A percentile compares a stretch with the other conserved stretches of the same genome.
phyloP scores from a whole-genome alignment of 192 early-diverging fungal species.

The Linnemannia zychae region DNA sequence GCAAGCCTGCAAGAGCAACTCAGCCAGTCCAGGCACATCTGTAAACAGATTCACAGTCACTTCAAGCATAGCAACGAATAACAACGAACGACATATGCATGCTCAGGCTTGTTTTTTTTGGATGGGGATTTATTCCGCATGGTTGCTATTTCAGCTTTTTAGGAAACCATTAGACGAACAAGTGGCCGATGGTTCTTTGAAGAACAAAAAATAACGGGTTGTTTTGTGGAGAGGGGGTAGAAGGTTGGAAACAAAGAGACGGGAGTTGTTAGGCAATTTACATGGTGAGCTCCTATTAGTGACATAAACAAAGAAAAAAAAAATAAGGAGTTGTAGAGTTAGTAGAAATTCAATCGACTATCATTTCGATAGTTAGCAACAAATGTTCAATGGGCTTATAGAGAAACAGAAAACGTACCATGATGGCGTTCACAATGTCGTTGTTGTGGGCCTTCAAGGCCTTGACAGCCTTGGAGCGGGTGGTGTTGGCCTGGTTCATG shows the following conservation, averaged over 20 bases:
- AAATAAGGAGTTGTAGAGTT: neutral
- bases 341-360: neutral
- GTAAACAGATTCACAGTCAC: conserved; percentile 12
- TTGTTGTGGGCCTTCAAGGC: conserved; percentile 89
- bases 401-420: conserved; percentile 67
- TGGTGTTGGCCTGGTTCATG: conserved; percentile 89
- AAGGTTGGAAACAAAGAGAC: neutral
- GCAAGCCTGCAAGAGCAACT: neutral
- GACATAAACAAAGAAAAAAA: neutral
- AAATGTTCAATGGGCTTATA: neutral
- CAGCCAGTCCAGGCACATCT: no score
- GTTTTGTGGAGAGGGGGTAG: neutral
- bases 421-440: conserved; percentile 98
- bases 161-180: neutral
- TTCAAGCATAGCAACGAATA: neutral
- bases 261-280: conserved; percentile 24
- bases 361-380: neutral
- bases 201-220: neutral
- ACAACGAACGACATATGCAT: neutral
- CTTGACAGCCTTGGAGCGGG: conserved; percentile 90
- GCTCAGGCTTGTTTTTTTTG: neutral
- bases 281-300: conserved; percentile 51
- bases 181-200: neutral
- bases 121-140: conserved; percentile 1
- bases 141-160: neutral